These are phyloP conservation scores for Talaromyces albobiverticillius DNA, from an alignment of 2,329 filamentous ascomycete genomes.

Conservation along the genomic window DNA sequence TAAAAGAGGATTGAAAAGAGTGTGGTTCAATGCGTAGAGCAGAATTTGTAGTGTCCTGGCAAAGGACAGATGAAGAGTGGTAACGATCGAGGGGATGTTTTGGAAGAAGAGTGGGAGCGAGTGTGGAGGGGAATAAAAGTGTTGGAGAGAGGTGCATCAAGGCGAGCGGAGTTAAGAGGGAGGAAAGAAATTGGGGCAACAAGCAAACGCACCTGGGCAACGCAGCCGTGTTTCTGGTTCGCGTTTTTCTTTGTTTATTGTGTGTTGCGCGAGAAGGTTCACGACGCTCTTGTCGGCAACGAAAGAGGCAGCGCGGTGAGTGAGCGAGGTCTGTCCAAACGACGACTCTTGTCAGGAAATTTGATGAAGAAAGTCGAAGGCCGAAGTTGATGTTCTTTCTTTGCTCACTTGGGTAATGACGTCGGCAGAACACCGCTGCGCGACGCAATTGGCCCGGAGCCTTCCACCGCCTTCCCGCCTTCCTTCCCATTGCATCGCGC, in stretches of 20 bases:
- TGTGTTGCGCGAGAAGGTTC: background rate
- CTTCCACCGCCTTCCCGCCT: background rate
- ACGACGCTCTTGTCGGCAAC: background rate
- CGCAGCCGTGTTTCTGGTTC: background rate
- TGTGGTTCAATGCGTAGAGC: background rate
- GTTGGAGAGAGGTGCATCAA: background rate
- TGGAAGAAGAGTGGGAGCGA: no score
- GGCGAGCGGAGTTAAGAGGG: conserved; percentile 8
- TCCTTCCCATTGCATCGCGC: background rate
- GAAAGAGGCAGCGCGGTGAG: background rate
- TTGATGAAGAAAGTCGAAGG: background rate
- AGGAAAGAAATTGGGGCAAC: background rate
- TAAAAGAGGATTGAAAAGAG: background rate
- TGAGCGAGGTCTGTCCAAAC: background rate
- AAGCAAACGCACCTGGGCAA: conserved; percentile 7
- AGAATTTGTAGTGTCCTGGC: background rate
- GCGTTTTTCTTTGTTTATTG: background rate
- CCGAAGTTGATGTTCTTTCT: background rate
- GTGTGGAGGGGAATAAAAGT: no score
- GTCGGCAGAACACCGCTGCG: background rate
- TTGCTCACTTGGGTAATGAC: conserved; percentile 3
- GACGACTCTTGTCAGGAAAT: background rate
- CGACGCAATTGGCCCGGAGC: background rate
- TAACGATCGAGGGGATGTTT: background rate
- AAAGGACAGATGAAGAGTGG: background rate